Base-by-base conservation (phyloP, 305 asterid species). In the Solanum hybrid region DNA sequence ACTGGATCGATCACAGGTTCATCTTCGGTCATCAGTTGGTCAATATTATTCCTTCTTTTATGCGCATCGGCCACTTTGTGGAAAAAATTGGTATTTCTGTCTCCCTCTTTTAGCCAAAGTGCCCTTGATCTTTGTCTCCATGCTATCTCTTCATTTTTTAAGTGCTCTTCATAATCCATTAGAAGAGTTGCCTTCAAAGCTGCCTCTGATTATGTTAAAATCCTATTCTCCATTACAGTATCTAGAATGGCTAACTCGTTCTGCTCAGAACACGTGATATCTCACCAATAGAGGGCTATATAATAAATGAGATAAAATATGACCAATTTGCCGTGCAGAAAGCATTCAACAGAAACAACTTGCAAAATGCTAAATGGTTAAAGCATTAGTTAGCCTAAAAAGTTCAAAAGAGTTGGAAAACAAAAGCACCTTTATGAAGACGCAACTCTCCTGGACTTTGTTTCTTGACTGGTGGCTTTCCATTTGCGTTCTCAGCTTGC, bases 381-480 rank as follows among this genome's bases (percentile, higher is more conserved):
- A 83, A 6, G 77, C 45, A 31, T 7, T 22, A 51, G 45, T 20
- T 10, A 31, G 12, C 76, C 27, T 10, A 5, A 31, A 20, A 57
- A 32, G 2, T 22, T 57, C 22, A 32, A 32, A 33, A 57, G 22
- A 85, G 26, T 11, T 57, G 26, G 77, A 85, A 85, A 57, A n/a
- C 7, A 29, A 85, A 85, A 85, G 32, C 77, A 65, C 88, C 90
- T 80, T 89, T 89, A 70, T 79, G 90, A 78, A 89, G 87, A 78
- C 90, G 90, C 34, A 89, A 13, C 77, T 89, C 90, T 89, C 90
- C 90, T 15, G 90, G 79, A 89, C 90, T 89, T 89, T 89, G 87
- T 39, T 79, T 89, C 90, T 89, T 89, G 87, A 89, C 87, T 20
- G 79, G 68, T 76, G 87, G 90, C 57, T 89, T 89, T 11, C 90